Conservation (phyloP, 495 filamentous ascomycete genomes). For the Penicillium turbatum region DNA sequence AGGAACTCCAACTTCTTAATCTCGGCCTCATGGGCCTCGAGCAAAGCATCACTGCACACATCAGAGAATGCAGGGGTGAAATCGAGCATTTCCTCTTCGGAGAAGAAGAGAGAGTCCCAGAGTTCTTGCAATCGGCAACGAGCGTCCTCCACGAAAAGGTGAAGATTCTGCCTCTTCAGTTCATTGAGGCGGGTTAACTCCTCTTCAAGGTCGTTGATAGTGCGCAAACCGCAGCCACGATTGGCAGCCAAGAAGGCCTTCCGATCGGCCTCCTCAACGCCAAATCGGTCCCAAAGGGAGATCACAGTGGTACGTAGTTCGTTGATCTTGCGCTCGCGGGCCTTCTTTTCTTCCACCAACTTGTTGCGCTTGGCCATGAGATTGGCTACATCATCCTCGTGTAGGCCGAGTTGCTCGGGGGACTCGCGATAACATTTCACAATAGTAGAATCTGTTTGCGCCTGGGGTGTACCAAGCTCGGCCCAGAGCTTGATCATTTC, state of each 20-base stretch:
- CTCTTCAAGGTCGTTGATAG: slow-evolving; percentile 91
- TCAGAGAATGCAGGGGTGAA: slow-evolving; percentile 92
- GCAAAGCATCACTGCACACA: slow-evolving; percentile 77
- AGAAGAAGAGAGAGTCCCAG: slow-evolving; percentile 90
- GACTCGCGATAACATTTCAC: slow-evolving; percentile 83
- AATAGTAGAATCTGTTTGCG: slow-evolving; percentile 82
- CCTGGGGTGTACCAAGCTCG: slow-evolving; percentile 87
- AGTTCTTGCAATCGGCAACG: slow-evolving; percentile 85
- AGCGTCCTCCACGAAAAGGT: slow-evolving; percentile 92
- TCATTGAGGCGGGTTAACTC: slow-evolving; percentile 83
- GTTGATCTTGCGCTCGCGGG: slow-evolving; percentile 73
- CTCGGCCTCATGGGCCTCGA: slow-evolving; percentile 85
- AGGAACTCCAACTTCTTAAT: slow-evolving; percentile 75
- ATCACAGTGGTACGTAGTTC: slow-evolving; percentile 72
- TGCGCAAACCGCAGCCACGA: slow-evolving; percentile 75
- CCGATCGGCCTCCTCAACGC: slow-evolving; percentile 72
- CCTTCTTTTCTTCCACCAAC: slow-evolving; percentile 87
- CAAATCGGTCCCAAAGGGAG: slow-evolving; percentile 82
- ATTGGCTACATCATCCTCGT: slow-evolving; percentile 73
- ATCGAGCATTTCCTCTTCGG: slow-evolving; percentile 96
- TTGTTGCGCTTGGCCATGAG: slow-evolving; percentile 73
- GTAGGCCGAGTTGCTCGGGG: slow-evolving; percentile 89
- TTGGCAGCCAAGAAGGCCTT: slow-evolving; percentile 72
- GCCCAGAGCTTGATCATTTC: slow-evolving; percentile 93
- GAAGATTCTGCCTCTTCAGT: slow-evolving; percentile 89